Percentiles rank a stretch among this genome's conserved stretches.
Conservation (phyloP, 805 yeast genomes). For the Starmerella floricola region DNA sequence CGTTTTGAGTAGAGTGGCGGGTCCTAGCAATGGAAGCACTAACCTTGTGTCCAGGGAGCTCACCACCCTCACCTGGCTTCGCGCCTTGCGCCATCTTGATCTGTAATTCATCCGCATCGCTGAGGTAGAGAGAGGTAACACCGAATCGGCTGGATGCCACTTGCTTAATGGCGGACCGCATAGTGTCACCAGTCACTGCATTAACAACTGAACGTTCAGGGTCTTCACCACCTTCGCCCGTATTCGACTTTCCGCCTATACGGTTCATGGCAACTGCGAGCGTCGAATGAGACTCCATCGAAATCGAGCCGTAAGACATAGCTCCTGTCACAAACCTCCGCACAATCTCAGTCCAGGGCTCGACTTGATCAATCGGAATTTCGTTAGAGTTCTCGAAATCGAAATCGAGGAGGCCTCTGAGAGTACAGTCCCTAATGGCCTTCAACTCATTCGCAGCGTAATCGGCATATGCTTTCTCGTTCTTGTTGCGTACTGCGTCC, state of each 20-base stretch:
- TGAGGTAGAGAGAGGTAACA: constrained; percentile 84
- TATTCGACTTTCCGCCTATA: constrained; percentile 92
- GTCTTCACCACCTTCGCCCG: constrained; percentile 99
- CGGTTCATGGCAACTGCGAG: constrained; percentile 97
- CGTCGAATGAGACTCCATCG: constrained; percentile 97
- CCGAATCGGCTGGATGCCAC: constrained; percentile 97
- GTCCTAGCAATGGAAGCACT: constrained; percentile 80
- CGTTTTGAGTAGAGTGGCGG: constrained; percentile 93
- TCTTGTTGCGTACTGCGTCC: constrained; percentile 96
- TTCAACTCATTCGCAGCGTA: constrained; percentile 84
- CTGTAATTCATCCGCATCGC: constrained; percentile 95
- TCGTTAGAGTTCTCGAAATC: constrained; percentile 60
- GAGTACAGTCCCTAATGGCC: constrained; percentile 82
- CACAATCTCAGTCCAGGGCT: constrained; percentile 98
- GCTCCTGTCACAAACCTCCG: constrained; percentile 98
- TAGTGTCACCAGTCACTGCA: constrained; percentile 77
- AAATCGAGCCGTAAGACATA: constrained; percentile 97
- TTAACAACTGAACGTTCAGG: constrained; percentile 71
- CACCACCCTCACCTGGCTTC: constrained; percentile 99
- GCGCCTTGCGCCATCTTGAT: constrained; percentile 99
- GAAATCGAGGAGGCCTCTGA: constrained; percentile 86
- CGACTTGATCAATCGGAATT: constrained; percentile 94
- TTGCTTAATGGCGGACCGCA: constrained; percentile 98
- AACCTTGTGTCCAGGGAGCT: constrained; percentile 89
- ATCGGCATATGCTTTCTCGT: constrained; percentile 82